Base-by-base conservation (phyloP, 2,329 filamentous ascomycete genomes). In the Fusarium luffae region DNA sequence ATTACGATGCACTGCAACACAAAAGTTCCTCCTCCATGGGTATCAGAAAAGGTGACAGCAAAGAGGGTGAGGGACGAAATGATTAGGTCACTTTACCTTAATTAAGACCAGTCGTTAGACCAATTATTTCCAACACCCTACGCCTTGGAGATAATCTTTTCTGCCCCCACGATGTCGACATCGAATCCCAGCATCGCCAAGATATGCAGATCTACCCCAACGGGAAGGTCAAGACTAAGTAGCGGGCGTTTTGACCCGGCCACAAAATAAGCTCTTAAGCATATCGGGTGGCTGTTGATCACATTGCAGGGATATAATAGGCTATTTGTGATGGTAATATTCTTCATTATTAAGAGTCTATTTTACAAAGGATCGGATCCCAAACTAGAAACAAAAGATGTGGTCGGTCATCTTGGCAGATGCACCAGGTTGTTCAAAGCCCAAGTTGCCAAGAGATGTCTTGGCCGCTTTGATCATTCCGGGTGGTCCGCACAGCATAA, bases 401-500 rank as follows among this genome's bases (percentile, higher is more conserved):
- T 88, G 83, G 69, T 89, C 87, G 0, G 78, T 78, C 76, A 85
- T 84, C 75, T 86, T 89, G 2, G 83, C 77, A 7, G 84, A 79
- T 1, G 83, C 79, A 0, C 84, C 83, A 0, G 86, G 84, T 56
- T 82, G 79, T 64, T 85, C 77, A 64, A 85, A 89, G 0, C 87
- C 87, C 37, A 89, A 59, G 12, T 78, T 78, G 1, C 77, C 78
- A 64, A 88, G 73, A 10, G 77, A 79, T 71, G 83, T 85, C 79
- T 88, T 90, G 16, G 83, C 81, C 0, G 85, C 86, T 46, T 84
- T 84, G 3, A 90, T 79, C 86, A 90, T 88, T 0, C 83, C 84
- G 0, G 88, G 88, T 0, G 89, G 88, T 0, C 89, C 89, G 69
- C 88, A 90, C 3, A 90, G 77, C 79, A 89, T 79, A 10, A 88